These are phyloP conservation scores for Penicillium italicum DNA, from an alignment of 2,329 filamentous ascomycete species.

Conservation along the genomic window DNA sequence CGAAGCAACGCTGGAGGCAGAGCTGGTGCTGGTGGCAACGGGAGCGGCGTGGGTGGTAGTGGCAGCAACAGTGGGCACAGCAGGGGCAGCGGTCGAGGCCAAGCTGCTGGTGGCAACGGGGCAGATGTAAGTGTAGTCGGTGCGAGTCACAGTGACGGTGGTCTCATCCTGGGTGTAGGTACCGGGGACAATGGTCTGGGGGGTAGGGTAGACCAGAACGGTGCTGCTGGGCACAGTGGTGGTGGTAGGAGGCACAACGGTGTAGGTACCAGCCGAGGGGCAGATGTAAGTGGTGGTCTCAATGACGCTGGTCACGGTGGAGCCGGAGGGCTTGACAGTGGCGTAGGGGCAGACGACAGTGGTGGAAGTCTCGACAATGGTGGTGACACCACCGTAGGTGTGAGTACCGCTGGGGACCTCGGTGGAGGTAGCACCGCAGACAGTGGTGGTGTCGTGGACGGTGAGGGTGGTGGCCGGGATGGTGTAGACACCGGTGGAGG, in stretches of 20 bases:
- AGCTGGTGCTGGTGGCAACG: constrained; percentile 11
- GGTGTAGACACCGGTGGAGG: constrained; percentile 69
- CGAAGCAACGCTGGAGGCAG: constrained; percentile 16
- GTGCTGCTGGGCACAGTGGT: constrained; percentile 54
- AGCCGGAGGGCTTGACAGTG: constrained; percentile 56
- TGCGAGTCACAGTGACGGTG: constrained; percentile 66
- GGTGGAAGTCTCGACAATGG: constrained; percentile 62
- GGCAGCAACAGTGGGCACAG: constrained; percentile 18
- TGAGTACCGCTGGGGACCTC: constrained; percentile 61
- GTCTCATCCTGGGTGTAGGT: constrained; percentile 68
- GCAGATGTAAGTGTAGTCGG: constrained; percentile 66
- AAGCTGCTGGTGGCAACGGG: constrained; percentile 54
- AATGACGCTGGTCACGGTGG: constrained; percentile 63
- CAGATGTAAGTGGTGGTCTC: constrained; percentile 69
- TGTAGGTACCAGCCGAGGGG: constrained; percentile 71
- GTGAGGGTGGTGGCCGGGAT: constrained; percentile 70
- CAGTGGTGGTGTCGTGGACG: constrained; percentile 63
- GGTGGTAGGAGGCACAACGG: constrained; percentile 62
- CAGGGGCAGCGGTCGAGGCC: constrained; percentile 27
- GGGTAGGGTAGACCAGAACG: constrained; percentile 60
- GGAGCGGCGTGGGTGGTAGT: constrained; percentile 17
- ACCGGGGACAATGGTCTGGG: constrained; percentile 63
- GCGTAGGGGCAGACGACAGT: constrained; percentile 69
- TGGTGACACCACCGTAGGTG: constrained; percentile 70
- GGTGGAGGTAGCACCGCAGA: constrained; percentile 62